Conservation (phyloP, 1,284 basidiomycete species). For the Coriolopsis trogii region DNA sequence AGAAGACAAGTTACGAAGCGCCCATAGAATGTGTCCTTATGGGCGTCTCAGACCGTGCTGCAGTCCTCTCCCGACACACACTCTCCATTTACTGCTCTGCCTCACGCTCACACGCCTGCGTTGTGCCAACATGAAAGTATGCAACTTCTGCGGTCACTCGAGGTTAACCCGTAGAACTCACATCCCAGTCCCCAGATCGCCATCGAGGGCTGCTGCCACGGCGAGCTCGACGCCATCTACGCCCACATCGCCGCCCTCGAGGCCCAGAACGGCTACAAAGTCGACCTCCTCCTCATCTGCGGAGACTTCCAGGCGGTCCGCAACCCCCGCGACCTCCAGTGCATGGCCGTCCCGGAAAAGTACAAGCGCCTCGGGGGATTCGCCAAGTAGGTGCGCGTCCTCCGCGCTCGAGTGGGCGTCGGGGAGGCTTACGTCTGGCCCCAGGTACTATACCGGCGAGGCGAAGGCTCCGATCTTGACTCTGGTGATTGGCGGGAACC, state of each 20-base stretch:
- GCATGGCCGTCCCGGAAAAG: conserved; percentile 91
- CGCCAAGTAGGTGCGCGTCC: conserved; percentile 60
- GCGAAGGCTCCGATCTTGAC: conserved; percentile 86
- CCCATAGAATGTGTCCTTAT: neutral
- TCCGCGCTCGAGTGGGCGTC: neutral
- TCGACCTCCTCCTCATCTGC: conserved; percentile 88
- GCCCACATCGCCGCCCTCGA: conserved; percentile 72
- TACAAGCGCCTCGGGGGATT: conserved; percentile 87
- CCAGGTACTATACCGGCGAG: conserved; percentile 84
- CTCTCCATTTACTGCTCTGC: too few relatives aligned
- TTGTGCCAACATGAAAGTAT: conserved; percentile 16
- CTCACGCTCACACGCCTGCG: neutral
- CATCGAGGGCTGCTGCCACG: conserved; percentile 92
- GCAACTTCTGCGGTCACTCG: neutral
- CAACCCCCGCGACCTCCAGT: conserved; percentile 84
- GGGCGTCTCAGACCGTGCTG: conserved; percentile 15
- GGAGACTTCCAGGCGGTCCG: conserved; percentile 97
- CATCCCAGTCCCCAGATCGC: conserved; percentile 22
- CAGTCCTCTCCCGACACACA: too few relatives aligned
- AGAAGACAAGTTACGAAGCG: conserved; percentile 11
- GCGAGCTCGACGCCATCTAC: conserved; percentile 88
- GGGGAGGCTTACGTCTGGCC: neutral
- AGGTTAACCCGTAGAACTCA: neutral
- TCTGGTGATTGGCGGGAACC: conserved; percentile 96
- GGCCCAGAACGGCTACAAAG: conserved; percentile 59